Percentiles rank a stretch among this genome's conserved stretches.
Evolutionary conservation across 495 filamentous ascomycete genomes (phyloP).

Genomic region (Aspergillus indologenus): DNA sequence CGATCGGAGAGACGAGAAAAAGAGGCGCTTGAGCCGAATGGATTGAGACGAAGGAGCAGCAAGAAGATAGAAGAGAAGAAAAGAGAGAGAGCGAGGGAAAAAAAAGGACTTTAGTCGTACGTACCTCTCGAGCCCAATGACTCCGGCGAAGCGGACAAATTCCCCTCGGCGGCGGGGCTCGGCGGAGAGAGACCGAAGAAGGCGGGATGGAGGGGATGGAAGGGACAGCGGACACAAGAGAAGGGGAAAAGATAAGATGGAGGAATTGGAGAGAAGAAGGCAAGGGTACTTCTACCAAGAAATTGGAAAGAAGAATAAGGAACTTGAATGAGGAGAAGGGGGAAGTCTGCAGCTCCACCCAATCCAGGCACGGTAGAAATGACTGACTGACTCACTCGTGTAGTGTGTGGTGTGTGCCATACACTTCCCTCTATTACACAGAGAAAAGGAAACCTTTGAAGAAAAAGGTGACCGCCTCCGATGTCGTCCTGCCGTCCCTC

Average conservation of each 20-base stretch:
- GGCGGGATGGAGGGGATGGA: conserved; percentile 18
- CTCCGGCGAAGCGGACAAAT: not conserved
- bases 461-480: conserved; percentile 22
- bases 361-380: conserved; percentile 9
- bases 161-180: not conserved
- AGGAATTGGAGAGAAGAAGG: conserved; percentile 12
- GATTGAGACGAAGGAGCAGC: not conserved
- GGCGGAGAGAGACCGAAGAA: conserved; percentile 8
- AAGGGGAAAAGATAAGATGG: conserved; percentile 12
- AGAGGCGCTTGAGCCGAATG: not conserved
- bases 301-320: not conserved
- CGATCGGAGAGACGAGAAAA: not conserved
- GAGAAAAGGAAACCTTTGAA: too few species aligned
- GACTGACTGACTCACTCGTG: conserved; percentile 22
- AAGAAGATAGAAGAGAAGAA: not conserved
- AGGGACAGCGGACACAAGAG: conserved; percentile 7
- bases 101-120: not conserved
- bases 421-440: too few species aligned
- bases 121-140: not conserved
- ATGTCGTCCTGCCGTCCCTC: conserved; percentile 29
- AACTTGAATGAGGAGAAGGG: conserved; percentile 4
- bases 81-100: not conserved
- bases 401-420: too few species aligned
- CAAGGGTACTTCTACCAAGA: not conserved
- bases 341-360: conserved; percentile 5